Evolutionary conservation across 768 basidiomycete species (phyloP).

Genomic region (Kondoa malvinella): DNA sequence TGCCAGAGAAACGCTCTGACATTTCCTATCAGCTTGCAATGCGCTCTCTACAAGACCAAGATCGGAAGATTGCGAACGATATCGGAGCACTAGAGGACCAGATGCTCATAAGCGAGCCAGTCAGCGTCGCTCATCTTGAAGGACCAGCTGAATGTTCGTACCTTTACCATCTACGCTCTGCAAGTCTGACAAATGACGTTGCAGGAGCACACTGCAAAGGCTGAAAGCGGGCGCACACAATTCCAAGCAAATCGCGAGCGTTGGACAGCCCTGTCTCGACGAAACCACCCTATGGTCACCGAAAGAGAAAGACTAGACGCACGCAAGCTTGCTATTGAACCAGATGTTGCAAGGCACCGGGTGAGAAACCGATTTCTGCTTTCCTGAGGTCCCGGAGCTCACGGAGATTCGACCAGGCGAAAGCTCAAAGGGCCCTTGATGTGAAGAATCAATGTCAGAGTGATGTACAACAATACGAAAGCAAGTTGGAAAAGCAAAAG

Average conservation of each 20-base stretch:
- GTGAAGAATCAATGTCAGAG: background rate
- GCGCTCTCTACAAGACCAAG: background rate
- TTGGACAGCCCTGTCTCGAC: background rate
- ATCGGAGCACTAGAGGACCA: background rate
- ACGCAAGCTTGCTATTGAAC: background rate
- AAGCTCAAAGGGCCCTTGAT: background rate
- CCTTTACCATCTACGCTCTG: background rate
- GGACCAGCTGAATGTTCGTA: background rate
- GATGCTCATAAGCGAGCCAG: background rate
- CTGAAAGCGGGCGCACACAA: background rate
- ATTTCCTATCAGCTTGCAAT: too few species aligned
- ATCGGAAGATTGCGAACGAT: conserved; percentile 8
- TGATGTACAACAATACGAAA: background rate
- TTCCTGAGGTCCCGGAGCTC: too few species aligned
- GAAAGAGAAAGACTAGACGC: background rate
- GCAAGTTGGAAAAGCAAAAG: background rate
- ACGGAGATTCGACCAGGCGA: too few species aligned
- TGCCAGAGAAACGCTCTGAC: too few species aligned
- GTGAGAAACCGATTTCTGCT: background rate
- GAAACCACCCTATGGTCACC: background rate
- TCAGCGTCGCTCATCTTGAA: background rate
- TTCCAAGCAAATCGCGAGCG: background rate
- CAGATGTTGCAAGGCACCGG: background rate
- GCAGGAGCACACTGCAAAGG: background rate
- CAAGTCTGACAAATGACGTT: too few species aligned